phyloP scores from a whole-genome alignment of 352 stramenopile species.

The Phytophthora uliginosa region DNA sequence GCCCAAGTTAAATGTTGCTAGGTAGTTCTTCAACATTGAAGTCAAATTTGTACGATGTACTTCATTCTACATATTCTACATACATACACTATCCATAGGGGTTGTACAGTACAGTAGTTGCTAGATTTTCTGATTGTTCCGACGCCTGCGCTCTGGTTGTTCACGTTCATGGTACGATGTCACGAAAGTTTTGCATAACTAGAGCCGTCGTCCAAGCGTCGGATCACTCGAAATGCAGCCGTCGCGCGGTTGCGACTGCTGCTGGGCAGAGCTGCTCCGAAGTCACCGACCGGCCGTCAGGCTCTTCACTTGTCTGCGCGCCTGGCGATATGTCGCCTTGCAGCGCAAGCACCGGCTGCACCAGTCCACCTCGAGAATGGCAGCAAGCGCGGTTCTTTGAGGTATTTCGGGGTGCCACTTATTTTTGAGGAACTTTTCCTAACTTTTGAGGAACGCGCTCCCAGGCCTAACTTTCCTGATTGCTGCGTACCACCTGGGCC shows the following conservation, averaged over 20 bases:
- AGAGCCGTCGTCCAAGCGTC: slow-evolving; percentile 13
- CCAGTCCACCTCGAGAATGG: slow-evolving; percentile 33
- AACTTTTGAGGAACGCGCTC: no score
- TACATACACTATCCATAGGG: no score
- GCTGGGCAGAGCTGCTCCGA: slow-evolving; percentile 55
- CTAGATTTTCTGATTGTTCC: background rate
- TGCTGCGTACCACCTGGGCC: no score
- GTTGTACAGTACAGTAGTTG: no score
- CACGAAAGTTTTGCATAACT: background rate
- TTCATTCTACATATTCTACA: no score
- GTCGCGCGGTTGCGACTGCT: slow-evolving; percentile 13
- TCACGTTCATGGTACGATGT: background rate
- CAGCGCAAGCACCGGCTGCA: slow-evolving; percentile 53
- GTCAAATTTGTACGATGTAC: slow-evolving; percentile 10
- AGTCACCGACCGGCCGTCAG: slow-evolving; percentile 15
- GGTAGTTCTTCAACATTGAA: slow-evolving; percentile 3
- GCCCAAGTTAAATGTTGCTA: background rate
- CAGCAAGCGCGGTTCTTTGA: slow-evolving; percentile 65
- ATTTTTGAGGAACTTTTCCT: no score
- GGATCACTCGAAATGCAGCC: slow-evolving; percentile 15
- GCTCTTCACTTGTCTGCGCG: slow-evolving; percentile 57
- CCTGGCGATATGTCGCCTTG: slow-evolving; percentile 51
- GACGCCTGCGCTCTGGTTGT: background rate
- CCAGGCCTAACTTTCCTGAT: no score
- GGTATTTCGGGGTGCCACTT: slow-evolving; percentile 32